Percentiles rank a stretch among this genome's conserved stretches.
Evolutionary conservation across 352 stramenopile genomes (phyloP).

Genomic region (Stephanocyclus meneghinianus): DNA sequence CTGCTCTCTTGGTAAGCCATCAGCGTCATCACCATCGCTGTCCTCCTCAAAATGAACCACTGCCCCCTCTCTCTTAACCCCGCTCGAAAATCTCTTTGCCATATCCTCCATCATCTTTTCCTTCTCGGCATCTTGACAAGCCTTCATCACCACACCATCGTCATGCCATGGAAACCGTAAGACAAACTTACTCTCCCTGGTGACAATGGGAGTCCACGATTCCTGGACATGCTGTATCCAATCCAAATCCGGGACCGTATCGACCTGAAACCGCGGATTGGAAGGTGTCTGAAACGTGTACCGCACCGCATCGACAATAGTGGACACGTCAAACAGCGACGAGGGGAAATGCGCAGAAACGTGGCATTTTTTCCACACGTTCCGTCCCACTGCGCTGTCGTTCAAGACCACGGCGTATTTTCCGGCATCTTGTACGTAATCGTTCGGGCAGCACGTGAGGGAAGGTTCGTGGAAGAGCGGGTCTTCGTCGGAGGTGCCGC

Average conservation of each 20-base stretch:
- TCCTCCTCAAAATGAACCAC: conserved; percentile 45
- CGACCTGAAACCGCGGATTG: conserved; percentile 45
- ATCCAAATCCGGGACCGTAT: conserved; percentile 68
- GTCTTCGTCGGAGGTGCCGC: conserved; percentile 56
- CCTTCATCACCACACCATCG: conserved; percentile 43
- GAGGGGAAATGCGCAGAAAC: conserved; percentile 74
- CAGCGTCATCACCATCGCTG: conserved; percentile 9
- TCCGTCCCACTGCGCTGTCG: conserved; percentile 23
- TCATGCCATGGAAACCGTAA: conserved; percentile 81
- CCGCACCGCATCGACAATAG: conserved; percentile 58
- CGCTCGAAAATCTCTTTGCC: conserved; percentile 26
- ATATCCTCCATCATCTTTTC: conserved; percentile 51
- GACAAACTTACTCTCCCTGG: conserved; percentile 57
- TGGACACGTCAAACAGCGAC: conserved; percentile 44
- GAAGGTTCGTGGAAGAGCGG: conserved; percentile 67
- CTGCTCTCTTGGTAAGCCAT: conserved; percentile 10
- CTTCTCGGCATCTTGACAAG: conserved; percentile 40
- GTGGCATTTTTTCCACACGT: conserved; percentile 70
- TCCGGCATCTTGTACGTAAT: conserved; percentile 24
- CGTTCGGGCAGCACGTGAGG: conserved; percentile 6
- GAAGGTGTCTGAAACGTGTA: conserved; percentile 48
- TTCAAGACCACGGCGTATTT: conserved; percentile 17
- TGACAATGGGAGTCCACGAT: conserved; percentile 75
- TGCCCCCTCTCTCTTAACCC: conserved; percentile 35
- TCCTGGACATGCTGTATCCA: conserved; percentile 81